These are phyloP conservation scores for Poronia punctata DNA, from an alignment of 495 filamentous ascomycete genomes.

Conservation along the genomic window DNA sequence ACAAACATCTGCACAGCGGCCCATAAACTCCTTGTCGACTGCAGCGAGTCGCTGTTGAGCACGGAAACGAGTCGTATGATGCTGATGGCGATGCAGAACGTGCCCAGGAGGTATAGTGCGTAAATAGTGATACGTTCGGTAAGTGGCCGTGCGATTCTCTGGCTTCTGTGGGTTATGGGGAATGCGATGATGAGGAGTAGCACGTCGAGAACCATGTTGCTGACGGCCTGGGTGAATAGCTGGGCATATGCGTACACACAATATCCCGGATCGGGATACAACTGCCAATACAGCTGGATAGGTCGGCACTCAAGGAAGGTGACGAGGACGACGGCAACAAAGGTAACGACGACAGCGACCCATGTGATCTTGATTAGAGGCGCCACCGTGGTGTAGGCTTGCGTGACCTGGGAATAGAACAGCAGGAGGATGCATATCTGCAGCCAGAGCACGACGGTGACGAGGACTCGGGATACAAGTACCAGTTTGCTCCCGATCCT, in stretches of 20 bases:
- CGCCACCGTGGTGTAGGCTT: constrained; percentile 27
- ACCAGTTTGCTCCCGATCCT: constrained; percentile 18
- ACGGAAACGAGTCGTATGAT: constrained; percentile 32
- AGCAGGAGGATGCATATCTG: constrained; percentile 36
- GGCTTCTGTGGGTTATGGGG: constrained; percentile 29
- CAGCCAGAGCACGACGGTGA: constrained; percentile 29
- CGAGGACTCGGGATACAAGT: constrained; percentile 15
- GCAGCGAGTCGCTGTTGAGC: constrained; percentile 24
- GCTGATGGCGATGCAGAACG: constrained; percentile 37
- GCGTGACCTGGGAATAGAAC: constrained; percentile 34
- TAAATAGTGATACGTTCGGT: constrained; percentile 31
- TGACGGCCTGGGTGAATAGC: constrained; percentile 30
- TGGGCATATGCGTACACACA: constrained; percentile 36
- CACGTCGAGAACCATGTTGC: constrained; percentile 39
- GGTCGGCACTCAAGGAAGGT: constrained; percentile 42
- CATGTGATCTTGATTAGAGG: constrained; percentile 28
- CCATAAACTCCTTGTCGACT: constrained; percentile 37
- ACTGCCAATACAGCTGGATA: constrained; percentile 36
- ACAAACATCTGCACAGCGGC: constrained; percentile 36
- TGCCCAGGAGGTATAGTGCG: constrained; percentile 33
- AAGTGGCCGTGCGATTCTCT: constrained; percentile 23
- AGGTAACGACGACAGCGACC: constrained; percentile 26
- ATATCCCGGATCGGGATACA: constrained; percentile 32
- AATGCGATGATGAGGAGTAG: constrained; percentile 37
- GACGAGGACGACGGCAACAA: constrained; percentile 28